Evolutionary conservation across 163 green algal genomes (phyloP).

Genomic region (Prototheca cutis): DNA sequence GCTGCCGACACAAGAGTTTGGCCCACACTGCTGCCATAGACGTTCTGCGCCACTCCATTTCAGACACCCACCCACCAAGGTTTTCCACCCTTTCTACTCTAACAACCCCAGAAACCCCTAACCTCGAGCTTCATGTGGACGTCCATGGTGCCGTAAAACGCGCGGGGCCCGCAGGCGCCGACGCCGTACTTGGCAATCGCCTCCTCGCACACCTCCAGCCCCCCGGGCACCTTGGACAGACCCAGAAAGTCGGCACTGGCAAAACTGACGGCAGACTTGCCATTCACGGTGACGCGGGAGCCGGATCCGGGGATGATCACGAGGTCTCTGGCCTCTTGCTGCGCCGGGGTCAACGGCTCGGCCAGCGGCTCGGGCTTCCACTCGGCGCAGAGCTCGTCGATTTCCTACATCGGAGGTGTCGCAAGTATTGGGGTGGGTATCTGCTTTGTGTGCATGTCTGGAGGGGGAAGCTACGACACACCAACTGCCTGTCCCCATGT

Average conservation of each 20-base stretch:
- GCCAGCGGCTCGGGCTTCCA: conserved; percentile 86
- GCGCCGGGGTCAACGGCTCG: conserved; percentile 1
- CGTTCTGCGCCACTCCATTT: too few species aligned
- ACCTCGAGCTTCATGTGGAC: conserved; percentile 75
- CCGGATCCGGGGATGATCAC: background rate
- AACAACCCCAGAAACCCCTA: too few species aligned
- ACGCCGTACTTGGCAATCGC: conserved; percentile 90
- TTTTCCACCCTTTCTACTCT: too few species aligned
- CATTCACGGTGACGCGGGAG: conserved; percentile 29
- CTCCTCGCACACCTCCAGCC: conserved; percentile 31
- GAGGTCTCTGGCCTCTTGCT: background rate
- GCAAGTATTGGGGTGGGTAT: too few species aligned
- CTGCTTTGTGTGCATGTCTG: too few species aligned
- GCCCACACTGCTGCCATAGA: too few species aligned
- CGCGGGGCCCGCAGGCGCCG: conserved; percentile 87
- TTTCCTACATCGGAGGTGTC: conserved; percentile 52
- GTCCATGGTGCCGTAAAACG: conserved; percentile 98
- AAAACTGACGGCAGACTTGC: conserved; percentile 65
- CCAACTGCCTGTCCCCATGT: too few species aligned
- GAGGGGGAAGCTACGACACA: too few species aligned
- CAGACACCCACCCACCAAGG: too few species aligned
- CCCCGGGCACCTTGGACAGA: conserved; percentile 41
- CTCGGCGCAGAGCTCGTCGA: conserved; percentile 80
- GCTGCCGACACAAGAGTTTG: too few species aligned
- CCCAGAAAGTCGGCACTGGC: conserved; percentile 76